Evolutionary conservation across 2,329 filamentous ascomycete genomes (phyloP).

Genomic region (Diaporthe citrichinensis): DNA sequence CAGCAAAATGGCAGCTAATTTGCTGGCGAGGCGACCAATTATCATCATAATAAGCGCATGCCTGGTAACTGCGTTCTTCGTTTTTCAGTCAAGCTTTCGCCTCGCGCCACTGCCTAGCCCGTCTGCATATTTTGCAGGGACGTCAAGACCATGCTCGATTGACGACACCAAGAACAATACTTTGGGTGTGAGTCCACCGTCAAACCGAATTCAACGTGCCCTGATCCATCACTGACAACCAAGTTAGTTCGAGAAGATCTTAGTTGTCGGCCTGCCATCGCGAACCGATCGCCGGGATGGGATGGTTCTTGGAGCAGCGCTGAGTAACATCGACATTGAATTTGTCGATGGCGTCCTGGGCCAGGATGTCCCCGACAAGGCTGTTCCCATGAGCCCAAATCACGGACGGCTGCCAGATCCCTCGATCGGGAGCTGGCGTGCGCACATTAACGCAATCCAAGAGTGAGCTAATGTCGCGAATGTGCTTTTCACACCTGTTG

Average conservation of each 20-base stretch:
- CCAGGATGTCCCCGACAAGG: conserved; percentile 53
- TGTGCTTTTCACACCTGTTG: conserved; percentile 22
- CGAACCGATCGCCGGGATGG: conserved; percentile 66
- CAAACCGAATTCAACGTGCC: no score
- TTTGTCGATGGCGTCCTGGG: conserved; percentile 62
- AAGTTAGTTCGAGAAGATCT: conserved; percentile 64
- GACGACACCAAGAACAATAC: conserved; percentile 21
- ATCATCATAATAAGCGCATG: background rate
- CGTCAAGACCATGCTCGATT: background rate
- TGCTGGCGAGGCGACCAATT: conserved; percentile 1
- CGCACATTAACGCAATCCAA: conserved; percentile 56
- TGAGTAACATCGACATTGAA: conserved; percentile 60
- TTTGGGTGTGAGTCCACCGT: background rate
- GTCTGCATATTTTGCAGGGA: background rate
- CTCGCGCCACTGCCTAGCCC: background rate
- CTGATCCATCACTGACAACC: background rate
- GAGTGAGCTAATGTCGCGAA: conserved; percentile 42
- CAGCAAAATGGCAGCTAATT: conserved; percentile 3
- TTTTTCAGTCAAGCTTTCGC: conserved; percentile 19
- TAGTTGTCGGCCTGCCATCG: conserved; percentile 65
- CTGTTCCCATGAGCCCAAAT: conserved; percentile 51
- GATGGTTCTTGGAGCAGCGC: conserved; percentile 61
- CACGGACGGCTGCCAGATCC: conserved; percentile 48
- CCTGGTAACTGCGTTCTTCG: background rate
- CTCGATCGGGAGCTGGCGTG: conserved; percentile 55